These are phyloP conservation scores for Thecaphora frezii DNA, from an alignment of 1,284 basidiomycete genomes.

Conservation along the genomic window DNA sequence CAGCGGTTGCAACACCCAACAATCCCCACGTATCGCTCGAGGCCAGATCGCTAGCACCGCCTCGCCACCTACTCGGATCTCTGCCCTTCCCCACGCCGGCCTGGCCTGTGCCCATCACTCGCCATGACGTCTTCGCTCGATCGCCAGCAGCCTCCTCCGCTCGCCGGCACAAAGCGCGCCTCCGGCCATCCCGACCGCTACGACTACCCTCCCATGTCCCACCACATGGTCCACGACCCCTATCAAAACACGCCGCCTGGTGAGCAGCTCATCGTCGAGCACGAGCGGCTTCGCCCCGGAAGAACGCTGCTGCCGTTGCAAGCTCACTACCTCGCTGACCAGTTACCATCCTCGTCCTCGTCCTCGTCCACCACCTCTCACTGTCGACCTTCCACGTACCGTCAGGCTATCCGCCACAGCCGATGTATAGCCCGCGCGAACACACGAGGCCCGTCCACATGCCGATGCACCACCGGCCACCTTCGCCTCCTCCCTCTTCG, in stretches of 20 bases:
- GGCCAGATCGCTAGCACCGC: too few species aligned
- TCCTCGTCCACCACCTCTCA: too few species aligned
- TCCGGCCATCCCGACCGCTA: slow-evolving; percentile 29
- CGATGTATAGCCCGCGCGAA: slow-evolving; percentile 21
- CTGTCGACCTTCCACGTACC: too few species aligned
- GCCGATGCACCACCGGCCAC: slow-evolving; percentile 28
- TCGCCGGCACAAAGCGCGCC: slow-evolving; percentile 22
- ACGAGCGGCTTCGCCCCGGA: too few species aligned
- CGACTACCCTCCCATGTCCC: slow-evolving; percentile 35
- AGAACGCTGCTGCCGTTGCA: neutral
- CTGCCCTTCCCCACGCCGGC: too few species aligned
- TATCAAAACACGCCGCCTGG: slow-evolving; percentile 15
- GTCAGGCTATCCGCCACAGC: slow-evolving; percentile 25
- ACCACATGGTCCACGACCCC: slow-evolving; percentile 28
- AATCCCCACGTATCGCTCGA: too few species aligned
- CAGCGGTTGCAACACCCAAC: too few species aligned
- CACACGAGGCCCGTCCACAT: slow-evolving; percentile 18
- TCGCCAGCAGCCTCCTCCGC: slow-evolving; percentile 28
- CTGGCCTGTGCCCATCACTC: neutral
- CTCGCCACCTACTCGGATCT: too few species aligned
- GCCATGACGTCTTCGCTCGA: slow-evolving; percentile 35
- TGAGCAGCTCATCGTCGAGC: neutral
- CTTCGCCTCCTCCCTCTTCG: slow-evolving; percentile 14
- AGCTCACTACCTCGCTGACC: neutral
- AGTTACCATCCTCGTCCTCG: neutral